Evolutionary conservation across 805 yeast genomes (phyloP).

Genomic region (Suhomyces kilbournensis): DNA sequence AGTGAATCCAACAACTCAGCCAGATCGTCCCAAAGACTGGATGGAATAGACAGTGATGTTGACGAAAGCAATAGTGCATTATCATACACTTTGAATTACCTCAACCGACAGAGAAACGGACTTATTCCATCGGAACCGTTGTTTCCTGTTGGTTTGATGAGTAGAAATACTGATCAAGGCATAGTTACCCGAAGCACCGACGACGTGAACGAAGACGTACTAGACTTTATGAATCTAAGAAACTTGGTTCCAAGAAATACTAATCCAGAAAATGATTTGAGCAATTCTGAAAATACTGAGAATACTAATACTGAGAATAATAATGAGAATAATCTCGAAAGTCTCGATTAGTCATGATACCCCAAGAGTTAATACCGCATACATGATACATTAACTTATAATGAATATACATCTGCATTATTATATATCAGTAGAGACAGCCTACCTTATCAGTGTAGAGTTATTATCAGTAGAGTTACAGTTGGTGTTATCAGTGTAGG

Average conservation of each 20-base stretch:
- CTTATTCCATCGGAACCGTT: conserved; percentile 12
- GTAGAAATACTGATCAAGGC: conserved; percentile 46
- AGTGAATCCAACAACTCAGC: not conserved
- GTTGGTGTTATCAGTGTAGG: too few relatives aligned
- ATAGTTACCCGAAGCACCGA: conserved; percentile 33
- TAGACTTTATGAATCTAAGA: conserved; percentile 28
- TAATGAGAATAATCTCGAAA: not conserved
- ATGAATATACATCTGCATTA: not conserved
- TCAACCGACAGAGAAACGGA: conserved; percentile 13
- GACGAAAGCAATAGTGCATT: conserved; percentile 11
- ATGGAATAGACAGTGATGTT: not conserved
- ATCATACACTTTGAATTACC: conserved; percentile 19
- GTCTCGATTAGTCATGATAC: not conserved
- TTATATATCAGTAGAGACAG: not conserved
- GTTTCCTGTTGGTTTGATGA: conserved; percentile 49
- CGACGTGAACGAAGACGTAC: conserved; percentile 9
- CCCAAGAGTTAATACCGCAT: not conserved
- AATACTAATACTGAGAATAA: too few relatives aligned
- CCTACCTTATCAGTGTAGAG: too few relatives aligned
- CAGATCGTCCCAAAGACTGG: conserved; percentile 4
- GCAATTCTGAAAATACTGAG: too few relatives aligned
- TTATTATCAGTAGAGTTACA: too few relatives aligned
- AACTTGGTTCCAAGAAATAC: conserved; percentile 18
- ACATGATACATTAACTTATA: not conserved
- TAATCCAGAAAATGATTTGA: too few relatives aligned